Percentiles rank a stretch among this genome's conserved stretches.
phyloP scores from a whole-genome alignment of 345 rosid species.

The Chamaenerion angustifolium region DNA sequence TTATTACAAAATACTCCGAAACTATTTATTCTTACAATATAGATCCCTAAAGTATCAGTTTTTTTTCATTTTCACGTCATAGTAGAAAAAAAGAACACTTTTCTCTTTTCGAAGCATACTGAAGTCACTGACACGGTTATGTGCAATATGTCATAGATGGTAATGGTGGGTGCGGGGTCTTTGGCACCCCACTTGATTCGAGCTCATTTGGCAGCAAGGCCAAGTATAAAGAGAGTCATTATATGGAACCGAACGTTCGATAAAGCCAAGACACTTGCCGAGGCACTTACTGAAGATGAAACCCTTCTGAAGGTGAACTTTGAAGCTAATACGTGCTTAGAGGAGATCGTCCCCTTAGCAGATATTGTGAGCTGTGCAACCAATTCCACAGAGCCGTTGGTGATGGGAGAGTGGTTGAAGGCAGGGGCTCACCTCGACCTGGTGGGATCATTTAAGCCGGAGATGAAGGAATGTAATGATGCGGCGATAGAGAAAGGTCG shows the following conservation, averaged over 20 bases:
- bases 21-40: too few relatives aligned
- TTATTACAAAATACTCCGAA: too few relatives aligned
- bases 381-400: conserved; percentile 51
- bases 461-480: conserved; percentile 80
- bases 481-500: conserved; percentile 52
- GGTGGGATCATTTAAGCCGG: conserved; percentile 68
- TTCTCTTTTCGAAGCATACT: too few relatives aligned
- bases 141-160: conserved; percentile 5
- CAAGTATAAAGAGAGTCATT: conserved; percentile 45
- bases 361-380: conserved; percentile 91
- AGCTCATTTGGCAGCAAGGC: conserved; percentile 63
- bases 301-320: conserved; percentile 25
- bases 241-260: conserved; percentile 64
- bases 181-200: conserved; percentile 73
- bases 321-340: conserved; percentile 34
- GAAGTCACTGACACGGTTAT: too few relatives aligned
- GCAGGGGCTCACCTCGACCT: conserved; percentile 71
- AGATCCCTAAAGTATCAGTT: too few relatives aligned
- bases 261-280: conserved; percentile 46
- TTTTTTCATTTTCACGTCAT: too few relatives aligned
- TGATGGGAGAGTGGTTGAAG: conserved; percentile 54
- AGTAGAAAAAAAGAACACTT: too few relatives aligned
- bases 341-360: conserved; percentile 41
- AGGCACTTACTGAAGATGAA: conserved; percentile 19
- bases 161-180: conserved; percentile 87